Evolutionary conservation across 768 basidiomycete species (phyloP), one percentile per base, ranked within the genome.

Genomic region (Hirschioporus abietinus): DNA sequence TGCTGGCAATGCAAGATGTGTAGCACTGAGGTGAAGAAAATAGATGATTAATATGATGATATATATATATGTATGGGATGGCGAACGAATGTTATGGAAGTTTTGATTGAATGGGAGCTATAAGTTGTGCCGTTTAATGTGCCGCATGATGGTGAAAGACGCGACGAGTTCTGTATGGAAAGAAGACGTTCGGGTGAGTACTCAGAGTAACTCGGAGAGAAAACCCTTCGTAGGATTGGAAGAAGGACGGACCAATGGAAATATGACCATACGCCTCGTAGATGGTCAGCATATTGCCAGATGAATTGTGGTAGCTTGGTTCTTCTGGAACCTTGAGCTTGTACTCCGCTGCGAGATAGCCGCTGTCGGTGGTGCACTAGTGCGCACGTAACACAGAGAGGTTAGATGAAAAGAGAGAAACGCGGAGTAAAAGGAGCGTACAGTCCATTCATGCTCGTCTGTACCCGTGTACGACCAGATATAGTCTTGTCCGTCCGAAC

Each of bases 401-500:
- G 7, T 35, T 34, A 26, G 62, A n/a, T n/a, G 26, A 30, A 71
- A 65, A 64, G 64, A 66, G 67, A 2, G 30, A 30, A 30, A 30
- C 2, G 8, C 30, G 30, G 30, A 59, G 30, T 58, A 36, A 23
- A 63, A 30, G 42, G 35, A 65, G 82, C 90, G 73, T 74, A 92
- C 90, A 73, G 89, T 81, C 90, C 90, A 92, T 76, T 91, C 89
- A 67, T 90, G 89, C 34, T 82, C 74, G 26, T 66, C 59, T 7
- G 23, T 23, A 35, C n/a, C 30, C 57, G 78, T 81, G 75, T 86
- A 78, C 30, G 83, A 82, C 90, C 90, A 92, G 73, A 81, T 81
- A 70, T 91, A 91, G 71, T 91, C 89, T 27, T 80, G 80, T 35
- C 89, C 89, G 73, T 91, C 88, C 57, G 86, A 86, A 18, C 82